Conservation (phyloP, 305 asterid genomes). For the Euphrasia arctica region DNA sequence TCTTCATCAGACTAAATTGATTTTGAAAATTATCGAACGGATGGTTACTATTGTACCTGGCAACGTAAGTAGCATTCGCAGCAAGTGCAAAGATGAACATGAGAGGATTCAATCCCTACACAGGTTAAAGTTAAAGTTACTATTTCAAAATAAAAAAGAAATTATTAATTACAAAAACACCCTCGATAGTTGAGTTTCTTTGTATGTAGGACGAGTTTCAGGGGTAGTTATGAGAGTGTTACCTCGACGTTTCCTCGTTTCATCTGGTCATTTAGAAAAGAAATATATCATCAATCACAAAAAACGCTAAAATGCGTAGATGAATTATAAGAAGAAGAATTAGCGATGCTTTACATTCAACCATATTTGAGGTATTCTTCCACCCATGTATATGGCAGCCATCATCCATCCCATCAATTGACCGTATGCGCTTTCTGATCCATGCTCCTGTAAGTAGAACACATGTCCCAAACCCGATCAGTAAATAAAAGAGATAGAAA, state of each 20-base stretch:
- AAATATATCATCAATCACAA: background rate
- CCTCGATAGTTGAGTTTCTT: background rate
- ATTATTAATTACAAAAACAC: background rate
- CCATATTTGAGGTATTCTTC: constrained; percentile 91
- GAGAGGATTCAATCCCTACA: constrained; percentile 84
- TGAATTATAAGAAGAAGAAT: background rate
- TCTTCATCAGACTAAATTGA: background rate
- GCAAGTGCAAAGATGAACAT: constrained; percentile 86
- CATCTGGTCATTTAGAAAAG: constrained; percentile 51
- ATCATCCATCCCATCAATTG: constrained; percentile 96
- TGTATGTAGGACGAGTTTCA: background rate
- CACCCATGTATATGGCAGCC: constrained; percentile 96
- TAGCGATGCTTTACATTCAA: constrained; percentile 54
- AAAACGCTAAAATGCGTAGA: background rate
- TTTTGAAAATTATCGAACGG: background rate
- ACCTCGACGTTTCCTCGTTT: constrained; percentile 92
- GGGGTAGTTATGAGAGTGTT: constrained; percentile 3
- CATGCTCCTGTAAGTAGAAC: constrained; percentile 44
- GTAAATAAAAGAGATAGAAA: background rate
- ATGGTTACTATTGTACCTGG: constrained; percentile 45
- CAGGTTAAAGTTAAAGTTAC: background rate
- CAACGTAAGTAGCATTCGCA: constrained; percentile 74
- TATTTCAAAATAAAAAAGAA: background rate
- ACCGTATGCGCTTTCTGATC: constrained; percentile 46
- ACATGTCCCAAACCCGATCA: background rate